Evolutionary conservation across 257 asterid genomes (phyloP).

Genomic region (Nicotiana attenuata): DNA sequence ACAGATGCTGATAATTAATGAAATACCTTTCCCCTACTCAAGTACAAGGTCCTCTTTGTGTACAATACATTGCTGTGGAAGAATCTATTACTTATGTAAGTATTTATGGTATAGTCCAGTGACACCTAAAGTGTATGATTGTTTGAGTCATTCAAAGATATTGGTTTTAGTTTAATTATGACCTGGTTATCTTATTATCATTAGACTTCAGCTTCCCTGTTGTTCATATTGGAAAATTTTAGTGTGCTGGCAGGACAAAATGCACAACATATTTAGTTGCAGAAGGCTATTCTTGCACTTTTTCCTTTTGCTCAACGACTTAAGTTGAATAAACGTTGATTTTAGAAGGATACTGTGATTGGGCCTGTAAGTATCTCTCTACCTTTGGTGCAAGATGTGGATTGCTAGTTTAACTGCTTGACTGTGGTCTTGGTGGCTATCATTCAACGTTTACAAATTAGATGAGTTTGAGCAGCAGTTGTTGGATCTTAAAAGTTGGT

Average conservation of each 20-base stretch:
- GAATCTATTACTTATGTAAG: not conserved
- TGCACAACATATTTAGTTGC: not conserved
- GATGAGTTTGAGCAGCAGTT: not conserved
- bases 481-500: too few species aligned
- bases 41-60: not conserved
- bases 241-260: not conserved
- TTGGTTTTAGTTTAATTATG: not conserved
- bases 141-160: not conserved
- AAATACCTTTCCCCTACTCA: not conserved
- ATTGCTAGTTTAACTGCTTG: not conserved
- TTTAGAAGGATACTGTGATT: not conserved
- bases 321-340: not conserved
- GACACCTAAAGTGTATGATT: not conserved
- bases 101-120: not conserved
- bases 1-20: not conserved
- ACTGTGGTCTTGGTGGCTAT: not conserved
- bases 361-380: not conserved
- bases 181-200: not conserved
- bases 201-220: not conserved
- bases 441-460: not conserved
- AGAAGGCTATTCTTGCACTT: not conserved
- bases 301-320: not conserved
- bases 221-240: not conserved
- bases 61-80: not conserved
- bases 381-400: slow-evolving; percentile 6